Base-by-base conservation (phyloP, 2,329 filamentous ascomycete species). In the Sarocladiaceae sp. region DNA sequence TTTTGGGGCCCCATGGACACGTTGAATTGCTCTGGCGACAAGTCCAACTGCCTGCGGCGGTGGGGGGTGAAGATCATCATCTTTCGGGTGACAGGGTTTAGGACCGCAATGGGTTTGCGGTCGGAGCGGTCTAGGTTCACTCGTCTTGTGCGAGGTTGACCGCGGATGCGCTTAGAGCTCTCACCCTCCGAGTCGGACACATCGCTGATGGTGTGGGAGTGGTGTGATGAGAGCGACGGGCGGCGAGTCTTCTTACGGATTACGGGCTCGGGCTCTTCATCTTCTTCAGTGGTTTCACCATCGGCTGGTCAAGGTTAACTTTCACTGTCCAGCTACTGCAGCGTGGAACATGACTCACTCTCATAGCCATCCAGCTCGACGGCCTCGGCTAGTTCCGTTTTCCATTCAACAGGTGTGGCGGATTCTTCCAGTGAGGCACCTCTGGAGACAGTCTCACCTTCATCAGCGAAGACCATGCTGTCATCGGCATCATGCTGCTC, bases 21-120 rank as follows among this genome's bases (percentile, higher is more conserved):
- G 75, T 76, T 69, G 56, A 77, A 76, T 41, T 74, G 69, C 57
- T 77, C 75, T 0, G 74, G 73, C 0, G 74, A 76, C 18, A 78
- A 58, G 48, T 78, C 74, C 13, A 78, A 61, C 39, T 67, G 66
- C 43, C 67, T 66, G 37, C 65, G 64, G 29, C 65, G 66, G 43
- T 74, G 68, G 6, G 74, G 76, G 0, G 76, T 80, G 52, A 80
- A 80, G 45, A 81, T 79, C 70, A 80, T 79, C 70, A 80, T 75
- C 59, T 79, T 80, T 47, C 74, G 68, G 2, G 76, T 75, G 44
- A 67, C 61, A 2, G 76, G 75, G 49, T 81, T 76, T 27, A 79
- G 59, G 16, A 80, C 74, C 19, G 74, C 76, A 44, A 80, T 73
- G 6, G 77, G 77, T 51, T 80, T 80, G 52, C 70, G 71, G 48